Evolutionary conservation across 768 basidiomycete genomes (phyloP).

Genomic region (Gymnopilus junonius): DNA sequence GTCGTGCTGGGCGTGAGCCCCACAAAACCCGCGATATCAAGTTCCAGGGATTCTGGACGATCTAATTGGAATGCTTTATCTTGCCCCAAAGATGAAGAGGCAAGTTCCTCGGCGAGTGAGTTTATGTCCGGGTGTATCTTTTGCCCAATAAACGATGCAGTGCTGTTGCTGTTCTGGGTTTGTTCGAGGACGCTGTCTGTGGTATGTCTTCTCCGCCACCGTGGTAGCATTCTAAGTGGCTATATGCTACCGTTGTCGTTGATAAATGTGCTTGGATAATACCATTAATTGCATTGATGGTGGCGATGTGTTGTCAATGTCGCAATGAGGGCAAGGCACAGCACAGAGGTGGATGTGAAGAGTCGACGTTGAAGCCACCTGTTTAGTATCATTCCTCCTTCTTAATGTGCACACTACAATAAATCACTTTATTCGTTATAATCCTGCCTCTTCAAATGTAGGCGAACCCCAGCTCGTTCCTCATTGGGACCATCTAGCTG

Average conservation of each 20-base stretch:
- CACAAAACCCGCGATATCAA: conserved; percentile 15
- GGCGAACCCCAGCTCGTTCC: too few relatives aligned
- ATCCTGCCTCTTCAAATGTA: neutral
- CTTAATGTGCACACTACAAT: neutral
- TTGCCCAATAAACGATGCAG: conserved; percentile 21
- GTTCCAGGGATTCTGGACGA: conserved; percentile 5
- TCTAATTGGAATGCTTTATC: neutral
- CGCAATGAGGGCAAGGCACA: neutral
- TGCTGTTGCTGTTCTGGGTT: neutral
- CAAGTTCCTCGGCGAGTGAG: conserved; percentile 29
- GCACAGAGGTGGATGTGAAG: neutral
- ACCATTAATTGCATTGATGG: neutral
- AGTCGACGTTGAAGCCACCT: neutral
- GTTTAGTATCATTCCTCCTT: neutral
- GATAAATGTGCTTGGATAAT: neutral
- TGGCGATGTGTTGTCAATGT: neutral
- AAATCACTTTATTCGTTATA: neutral
- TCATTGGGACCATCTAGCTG: too few relatives aligned
- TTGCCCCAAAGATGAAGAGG: conserved; percentile 7
- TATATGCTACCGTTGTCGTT: neutral
- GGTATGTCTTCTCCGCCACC: conserved; percentile 1
- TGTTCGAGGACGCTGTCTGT: neutral
- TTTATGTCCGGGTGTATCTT: conserved; percentile 45
- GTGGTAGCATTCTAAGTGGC: neutral
- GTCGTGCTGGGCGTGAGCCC: conserved; percentile 20